Evolutionary conservation across 805 yeast species (phyloP).

Genomic region (Wickerhamomyces subpelliculosus): DNA sequence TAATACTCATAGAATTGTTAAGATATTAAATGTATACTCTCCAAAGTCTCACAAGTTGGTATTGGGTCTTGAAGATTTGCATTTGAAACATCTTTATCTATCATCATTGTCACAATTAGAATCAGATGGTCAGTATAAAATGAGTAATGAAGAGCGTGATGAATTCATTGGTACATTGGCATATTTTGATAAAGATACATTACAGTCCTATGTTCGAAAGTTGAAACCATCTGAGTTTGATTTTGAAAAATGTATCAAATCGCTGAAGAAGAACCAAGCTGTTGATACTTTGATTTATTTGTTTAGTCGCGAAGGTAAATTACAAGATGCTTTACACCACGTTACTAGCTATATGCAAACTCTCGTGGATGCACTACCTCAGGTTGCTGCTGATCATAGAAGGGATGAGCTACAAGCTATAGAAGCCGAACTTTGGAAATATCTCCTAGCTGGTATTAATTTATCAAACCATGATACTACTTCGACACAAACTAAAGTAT

Average conservation of each 20-base stretch:
- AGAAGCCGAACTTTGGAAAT: constrained; percentile 29
- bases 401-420: constrained; percentile 7
- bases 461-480: constrained; percentile 20
- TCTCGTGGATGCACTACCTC: constrained; percentile 11
- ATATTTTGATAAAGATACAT: constrained; percentile 8
- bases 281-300: constrained; percentile 19
- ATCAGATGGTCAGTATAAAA: constrained; percentile 10
- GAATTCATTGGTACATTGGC: constrained; percentile 14
- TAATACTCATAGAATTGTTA: constrained; percentile 21
- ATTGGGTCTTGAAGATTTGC: constrained; percentile 11
- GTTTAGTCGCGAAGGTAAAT: constrained; percentile 7
- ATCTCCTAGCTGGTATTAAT: constrained; percentile 26
- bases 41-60: constrained; percentile 14
- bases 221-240: constrained; percentile 11
- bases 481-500: constrained; percentile 3
- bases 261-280: constrained; percentile 16
- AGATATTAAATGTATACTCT: constrained; percentile 19
- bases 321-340: constrained; percentile 20
- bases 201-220: constrained; percentile 14
- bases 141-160: constrained; percentile 14
- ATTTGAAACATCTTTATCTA: constrained; percentile 18
- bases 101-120: constrained; percentile 17
- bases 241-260: constrained; percentile 16
- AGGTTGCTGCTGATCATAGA: constrained; percentile 4
- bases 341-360: constrained; percentile 6